Base-by-base conservation (phyloP, 106 monocot genomes). In the Dioscorea zingiberensis region DNA sequence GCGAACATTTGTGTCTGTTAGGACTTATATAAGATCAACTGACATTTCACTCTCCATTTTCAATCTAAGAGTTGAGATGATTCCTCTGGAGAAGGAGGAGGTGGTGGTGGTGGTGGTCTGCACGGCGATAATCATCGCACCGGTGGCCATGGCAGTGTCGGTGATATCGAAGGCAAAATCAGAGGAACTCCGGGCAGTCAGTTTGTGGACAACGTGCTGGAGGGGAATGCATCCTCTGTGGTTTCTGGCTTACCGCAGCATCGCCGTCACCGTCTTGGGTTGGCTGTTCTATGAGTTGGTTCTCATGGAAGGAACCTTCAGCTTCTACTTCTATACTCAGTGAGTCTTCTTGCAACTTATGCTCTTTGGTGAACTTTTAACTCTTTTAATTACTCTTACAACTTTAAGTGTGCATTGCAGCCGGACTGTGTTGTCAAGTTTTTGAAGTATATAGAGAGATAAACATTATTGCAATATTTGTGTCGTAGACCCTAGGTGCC, bases 321-420 rank as follows among this genome's bases (percentile, higher is more conserved):
- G 19, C 47, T 79, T 87, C 73, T 87, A 73, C 67, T 84, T 84
- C 80, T 84, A 84, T 24, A 87, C 86, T 17, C 86, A 87, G 86
- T 87, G 60, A 71, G 64, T 27, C 44, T 30, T 25, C 38, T 16
- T 26, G n/a, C n/a, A n/a, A n/a, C n/a, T n/a, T n/a, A n/a, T n/a
- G n/a, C n/a, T n/a, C n/a, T n/a, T n/a, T n/a, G n/a, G n/a, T n/a
- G n/a, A n/a, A n/a, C n/a, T n/a, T n/a, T n/a, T n/a, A n/a, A n/a
- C n/a, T n/a, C n/a, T n/a, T n/a, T n/a, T n/a, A n/a, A n/a, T n/a
- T n/a, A n/a, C n/a, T n/a, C n/a, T n/a, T n/a, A n/a, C n/a, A n/a
- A n/a, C n/a, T n/a, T n/a, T n/a, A n/a, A n/a, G n/a, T n/a, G n/a
- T n/a, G n/a, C n/a, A n/a, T n/a, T n/a, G n/a, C n/a, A n/a, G n/a